Conservation (phyloP, 768 basidiomycete species). For the Amanita brunnescens region DNA sequence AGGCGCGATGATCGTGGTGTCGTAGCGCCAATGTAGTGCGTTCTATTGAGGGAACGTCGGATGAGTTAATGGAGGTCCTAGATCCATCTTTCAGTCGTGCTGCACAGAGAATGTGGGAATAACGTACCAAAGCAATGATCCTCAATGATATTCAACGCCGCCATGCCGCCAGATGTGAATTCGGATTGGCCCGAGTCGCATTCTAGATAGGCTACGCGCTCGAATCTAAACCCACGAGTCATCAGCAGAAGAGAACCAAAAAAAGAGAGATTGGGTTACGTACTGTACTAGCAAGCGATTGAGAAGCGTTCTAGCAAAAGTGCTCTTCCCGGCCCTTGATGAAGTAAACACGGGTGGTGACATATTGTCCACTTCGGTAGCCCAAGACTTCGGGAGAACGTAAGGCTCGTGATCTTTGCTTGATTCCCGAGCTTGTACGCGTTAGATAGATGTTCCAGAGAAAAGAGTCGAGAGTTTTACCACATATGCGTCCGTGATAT, state of each 20-base stretch:
- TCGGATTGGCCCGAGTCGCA: no score
- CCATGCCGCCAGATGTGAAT: slow-evolving; percentile 81
- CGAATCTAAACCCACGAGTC: slow-evolving; percentile 40
- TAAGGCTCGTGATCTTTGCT: slow-evolving; percentile 31
- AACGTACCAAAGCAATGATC: slow-evolving; percentile 60
- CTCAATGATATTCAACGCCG: slow-evolving; percentile 68
- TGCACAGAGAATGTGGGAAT: not conserved
- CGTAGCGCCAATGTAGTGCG: slow-evolving; percentile 77
- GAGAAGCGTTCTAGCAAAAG: slow-evolving; percentile 64
- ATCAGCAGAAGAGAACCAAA: slow-evolving; percentile 1
- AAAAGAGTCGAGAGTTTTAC: slow-evolving; percentile 10
- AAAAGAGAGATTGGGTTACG: not conserved
- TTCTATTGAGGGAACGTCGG: slow-evolving; percentile 45
- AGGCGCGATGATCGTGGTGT: slow-evolving; percentile 70
- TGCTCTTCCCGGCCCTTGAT: slow-evolving; percentile 93
- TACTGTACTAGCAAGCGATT: slow-evolving; percentile 61
- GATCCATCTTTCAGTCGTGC: not conserved
- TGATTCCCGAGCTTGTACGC: slow-evolving; percentile 24
- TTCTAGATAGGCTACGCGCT: no score
- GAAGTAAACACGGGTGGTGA: slow-evolving; percentile 35
- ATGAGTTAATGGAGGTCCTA: no score
- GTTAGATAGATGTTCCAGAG: slow-evolving; percentile 1
- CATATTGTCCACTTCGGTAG: slow-evolving; percentile 23
- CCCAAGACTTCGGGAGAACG: slow-evolving; percentile 32
- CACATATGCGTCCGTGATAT: slow-evolving; percentile 39